A percentile compares a stretch with the other conserved stretches of the same genome.
Conservation (phyloP, 805 yeast genomes). For the Kodamaea laetipori region DNA sequence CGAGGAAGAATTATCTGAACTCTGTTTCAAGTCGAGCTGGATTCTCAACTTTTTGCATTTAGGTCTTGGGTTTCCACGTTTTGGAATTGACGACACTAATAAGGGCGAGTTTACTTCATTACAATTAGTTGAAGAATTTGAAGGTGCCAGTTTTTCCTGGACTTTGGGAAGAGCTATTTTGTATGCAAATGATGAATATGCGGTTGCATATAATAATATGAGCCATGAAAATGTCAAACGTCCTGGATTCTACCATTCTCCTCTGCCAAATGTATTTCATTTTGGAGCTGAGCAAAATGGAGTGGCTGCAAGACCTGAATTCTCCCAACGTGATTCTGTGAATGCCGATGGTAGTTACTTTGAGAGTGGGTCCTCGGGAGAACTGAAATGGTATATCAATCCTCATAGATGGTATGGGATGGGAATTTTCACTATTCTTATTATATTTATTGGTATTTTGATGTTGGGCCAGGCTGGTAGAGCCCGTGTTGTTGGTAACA, state of each 20-base stretch:
- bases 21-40: conserved; percentile 67
- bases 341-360: conserved; percentile 7
- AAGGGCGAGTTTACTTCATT: conserved; percentile 34
- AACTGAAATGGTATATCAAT: conserved; percentile 44
- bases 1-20: conserved; percentile 49
- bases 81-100: conserved; percentile 38
- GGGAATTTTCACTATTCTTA: conserved; percentile 29
- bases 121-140: conserved; percentile 44
- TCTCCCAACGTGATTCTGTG: conserved; percentile 19
- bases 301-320: conserved; percentile 46
- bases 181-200: conserved; percentile 59
- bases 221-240: conserved; percentile 22
- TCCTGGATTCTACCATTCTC: conserved; percentile 53
- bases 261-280: conserved; percentile 48
- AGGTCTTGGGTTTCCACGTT: conserved; percentile 61
- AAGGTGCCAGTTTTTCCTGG: conserved; percentile 53
- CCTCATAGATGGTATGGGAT: conserved; percentile 47
- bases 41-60: conserved; percentile 56
- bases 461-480: conserved; percentile 29
- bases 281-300: conserved; percentile 56
- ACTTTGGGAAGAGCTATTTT: conserved; percentile 62
- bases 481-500: background rate
- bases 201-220: conserved; percentile 41
- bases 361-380: conserved; percentile 5
- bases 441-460: conserved; percentile 30